Evolutionary conservation across 2,329 filamentous ascomycete species (phyloP), one percentile per base, ranked within the genome.

Genomic region (Ophioceras dolichostomum): DNA sequence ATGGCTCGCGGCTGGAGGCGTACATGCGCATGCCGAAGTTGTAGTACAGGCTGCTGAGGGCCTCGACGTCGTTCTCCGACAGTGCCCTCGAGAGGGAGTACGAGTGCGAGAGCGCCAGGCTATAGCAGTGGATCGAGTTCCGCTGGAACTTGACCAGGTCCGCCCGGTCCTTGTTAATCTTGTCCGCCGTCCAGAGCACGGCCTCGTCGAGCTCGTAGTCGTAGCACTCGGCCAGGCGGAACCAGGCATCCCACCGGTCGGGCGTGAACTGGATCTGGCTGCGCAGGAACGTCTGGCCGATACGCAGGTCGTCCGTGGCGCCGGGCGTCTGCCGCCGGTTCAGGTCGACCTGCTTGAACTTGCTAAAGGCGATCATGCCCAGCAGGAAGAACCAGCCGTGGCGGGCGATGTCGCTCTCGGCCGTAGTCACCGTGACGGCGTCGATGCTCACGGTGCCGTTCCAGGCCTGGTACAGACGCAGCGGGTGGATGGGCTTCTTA

Each of bases 341-440:
- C 59, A 62, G 71, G 65, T 65, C 83, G 53, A 73, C 70, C 22
- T 64, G 69, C 46, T 76, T 76, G 54, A 94, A 96, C 50, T 87
- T 94, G 31, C 82, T 85, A 39, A 96, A 68, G 3, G 85, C 79
- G 39, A 94, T 83, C 68, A 91, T 83, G 16, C 89, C 89, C 43
- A 94, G 73, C 21, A 95, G 63, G 55, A 91, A 94, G 55, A 86
- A 94, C 89, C 89, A 96, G 32, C 87, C 84, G 46, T 85, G 82
- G 18, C 76, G 75, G 0, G 88, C 87, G 24, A 93, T 61, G 1
- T 73, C 71, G 37, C 77, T 79, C 40, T 91, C 82, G 0, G 74
- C 69, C 2, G 71, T 69, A 32, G 79, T 73, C 7, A 88, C 77
- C 0, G 74, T 67, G 5, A 84, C 70, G 2, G 82, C 76, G 41